Evolutionary conservation across 2,329 filamentous ascomycete genomes (phyloP).

Genomic region (Fusarium humuli): DNA sequence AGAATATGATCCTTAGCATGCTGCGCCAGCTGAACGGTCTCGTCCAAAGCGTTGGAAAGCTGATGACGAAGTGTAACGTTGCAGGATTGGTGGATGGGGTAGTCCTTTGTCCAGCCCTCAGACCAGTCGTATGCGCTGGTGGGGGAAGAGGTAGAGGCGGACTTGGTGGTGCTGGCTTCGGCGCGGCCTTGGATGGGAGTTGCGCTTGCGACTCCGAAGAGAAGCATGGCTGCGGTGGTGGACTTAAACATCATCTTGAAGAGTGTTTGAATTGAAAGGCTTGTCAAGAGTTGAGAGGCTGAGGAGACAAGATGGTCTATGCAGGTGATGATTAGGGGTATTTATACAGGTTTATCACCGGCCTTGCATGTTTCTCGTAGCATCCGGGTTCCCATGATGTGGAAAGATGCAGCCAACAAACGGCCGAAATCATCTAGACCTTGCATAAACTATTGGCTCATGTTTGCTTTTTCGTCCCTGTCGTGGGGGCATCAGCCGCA

Average conservation of each 20-base stretch:
- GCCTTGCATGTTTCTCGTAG: not conserved
- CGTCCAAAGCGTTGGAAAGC: slow-evolving; percentile 66
- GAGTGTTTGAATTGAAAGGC: not conserved
- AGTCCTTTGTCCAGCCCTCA: slow-evolving; percentile 50
- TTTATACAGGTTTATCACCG: slow-evolving; percentile 31
- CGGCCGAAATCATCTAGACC: not conserved
- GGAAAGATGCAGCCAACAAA: not conserved
- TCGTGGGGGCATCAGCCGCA: slow-evolving; percentile 23
- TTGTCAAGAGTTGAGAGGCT: slow-evolving; percentile 31
- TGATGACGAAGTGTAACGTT: slow-evolving; percentile 70
- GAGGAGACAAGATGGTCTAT: slow-evolving; percentile 19
- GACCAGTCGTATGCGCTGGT: slow-evolving; percentile 50
- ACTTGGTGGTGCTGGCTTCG: slow-evolving; percentile 39
- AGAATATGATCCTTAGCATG: slow-evolving; percentile 74
- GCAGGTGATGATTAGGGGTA: slow-evolving; percentile 15
- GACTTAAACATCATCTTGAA: slow-evolving; percentile 47
- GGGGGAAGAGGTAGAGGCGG: slow-evolving; percentile 32
- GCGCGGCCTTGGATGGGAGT: slow-evolving; percentile 47
- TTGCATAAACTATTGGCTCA: not conserved
- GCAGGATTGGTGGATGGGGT: slow-evolving; percentile 72
- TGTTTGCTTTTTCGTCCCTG: not conserved
- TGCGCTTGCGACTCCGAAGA: slow-evolving; percentile 45
- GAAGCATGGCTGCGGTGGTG: slow-evolving; percentile 38
- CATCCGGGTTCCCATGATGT: slow-evolving; percentile 6
- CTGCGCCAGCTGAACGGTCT: slow-evolving; percentile 67